A percentile compares a stretch with the other conserved stretches of the same genome.
These are phyloP conservation scores for Megacollybia marginata DNA, from an alignment of 768 basidiomycete genomes.

Conservation along the genomic window DNA sequence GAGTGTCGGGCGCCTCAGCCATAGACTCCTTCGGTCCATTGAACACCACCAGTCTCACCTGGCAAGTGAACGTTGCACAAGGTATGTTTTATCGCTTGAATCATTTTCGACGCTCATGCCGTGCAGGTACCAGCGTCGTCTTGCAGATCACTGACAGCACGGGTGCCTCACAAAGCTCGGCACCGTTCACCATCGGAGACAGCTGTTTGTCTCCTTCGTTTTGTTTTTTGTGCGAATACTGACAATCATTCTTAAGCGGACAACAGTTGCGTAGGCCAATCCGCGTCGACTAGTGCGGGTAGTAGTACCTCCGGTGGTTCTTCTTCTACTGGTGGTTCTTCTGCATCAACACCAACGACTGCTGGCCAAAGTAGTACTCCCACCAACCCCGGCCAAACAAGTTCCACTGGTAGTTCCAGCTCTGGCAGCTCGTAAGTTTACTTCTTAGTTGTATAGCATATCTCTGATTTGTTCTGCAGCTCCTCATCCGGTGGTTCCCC, in stretches of 20 bases:
- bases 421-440: too few relatives aligned
- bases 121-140: conserved; percentile 43
- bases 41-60: conserved; percentile 36
- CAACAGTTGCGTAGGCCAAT: neutral
- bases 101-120: neutral
- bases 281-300: neutral
- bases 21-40: conserved; percentile 39
- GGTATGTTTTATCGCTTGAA: conserved; percentile 22
- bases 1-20: conserved; percentile 32
- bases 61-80: conserved; percentile 42
- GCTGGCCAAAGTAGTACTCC: neutral
- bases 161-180: conserved; percentile 44
- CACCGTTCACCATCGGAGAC: conserved; percentile 37
- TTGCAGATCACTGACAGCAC: conserved; percentile 54
- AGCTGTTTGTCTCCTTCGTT: conserved; percentile 36
- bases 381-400: conserved; percentile 8
- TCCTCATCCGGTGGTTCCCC: conserved; percentile 4
- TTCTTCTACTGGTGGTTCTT: conserved; percentile 7
- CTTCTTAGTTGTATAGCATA: too few relatives aligned
- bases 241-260: neutral
- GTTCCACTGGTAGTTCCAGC: conserved; percentile 6
- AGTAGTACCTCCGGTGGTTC: conserved; percentile 30
- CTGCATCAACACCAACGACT: neutral
- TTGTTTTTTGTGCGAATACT: too few relatives aligned
- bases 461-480: too few relatives aligned